phyloP scores from a whole-genome alignment of 2,329 filamentous ascomycete genomes.

The Capronia americana region DNA sequence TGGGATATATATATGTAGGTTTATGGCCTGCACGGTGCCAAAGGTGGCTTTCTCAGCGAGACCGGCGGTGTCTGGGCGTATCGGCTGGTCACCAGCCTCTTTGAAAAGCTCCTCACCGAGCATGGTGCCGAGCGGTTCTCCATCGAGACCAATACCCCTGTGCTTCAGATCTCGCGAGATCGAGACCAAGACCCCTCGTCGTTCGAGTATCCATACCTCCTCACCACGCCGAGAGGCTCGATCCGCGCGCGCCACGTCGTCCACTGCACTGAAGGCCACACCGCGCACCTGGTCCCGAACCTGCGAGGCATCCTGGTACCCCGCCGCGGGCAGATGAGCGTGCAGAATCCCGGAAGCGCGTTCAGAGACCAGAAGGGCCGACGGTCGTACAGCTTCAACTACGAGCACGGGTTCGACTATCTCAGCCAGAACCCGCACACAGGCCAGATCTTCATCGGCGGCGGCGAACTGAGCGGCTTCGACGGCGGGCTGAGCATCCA shows the following conservation, averaged over 20 bases:
- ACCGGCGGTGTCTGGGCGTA: constrained; percentile 47
- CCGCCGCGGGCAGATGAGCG: constrained; percentile 52
- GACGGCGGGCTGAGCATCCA: no score
- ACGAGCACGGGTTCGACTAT: constrained; percentile 19
- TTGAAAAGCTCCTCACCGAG: constrained; percentile 20
- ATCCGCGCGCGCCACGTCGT: constrained; percentile 46
- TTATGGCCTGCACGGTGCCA: constrained; percentile 33
- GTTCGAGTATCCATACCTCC: constrained; percentile 38
- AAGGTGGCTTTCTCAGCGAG: constrained; percentile 33
- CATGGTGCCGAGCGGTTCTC: constrained; percentile 20
- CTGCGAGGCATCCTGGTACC: constrained; percentile 48
- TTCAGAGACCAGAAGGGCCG: constrained; percentile 34
- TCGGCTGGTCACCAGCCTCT: constrained; percentile 43
- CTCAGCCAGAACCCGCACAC: constrained; percentile 30
- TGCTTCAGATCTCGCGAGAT: constrained; percentile 17
- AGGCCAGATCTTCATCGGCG: constrained; percentile 22
- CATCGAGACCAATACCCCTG: constrained; percentile 37
- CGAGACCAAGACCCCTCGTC: not conserved
- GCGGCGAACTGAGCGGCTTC: not conserved
- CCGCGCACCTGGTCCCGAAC: constrained; percentile 49
- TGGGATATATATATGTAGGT: constrained; percentile 8
- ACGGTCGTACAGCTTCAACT: constrained; percentile 17
- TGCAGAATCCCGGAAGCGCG: constrained; percentile 43
- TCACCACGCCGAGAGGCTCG: constrained; percentile 47
- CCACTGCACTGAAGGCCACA: constrained; percentile 52